These are phyloP conservation scores for Gamarada debralockiae DNA, from an alignment of 495 filamentous ascomycete genomes.

Conservation along the genomic window DNA sequence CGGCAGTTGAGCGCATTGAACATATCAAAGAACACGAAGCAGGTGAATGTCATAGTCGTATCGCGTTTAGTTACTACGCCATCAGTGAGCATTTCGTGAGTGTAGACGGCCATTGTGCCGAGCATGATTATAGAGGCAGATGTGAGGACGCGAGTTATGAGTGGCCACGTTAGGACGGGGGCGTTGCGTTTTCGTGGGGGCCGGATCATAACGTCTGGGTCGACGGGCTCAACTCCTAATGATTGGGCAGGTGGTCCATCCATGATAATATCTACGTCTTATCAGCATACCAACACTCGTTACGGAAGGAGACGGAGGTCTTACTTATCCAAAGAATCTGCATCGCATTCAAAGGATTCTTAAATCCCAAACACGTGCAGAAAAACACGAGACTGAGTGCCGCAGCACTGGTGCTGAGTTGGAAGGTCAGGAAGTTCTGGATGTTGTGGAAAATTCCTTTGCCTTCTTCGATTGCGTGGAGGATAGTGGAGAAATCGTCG, in stretches of 20 bases:
- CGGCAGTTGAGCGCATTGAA: constrained; percentile 94
- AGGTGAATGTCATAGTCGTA: constrained; percentile 99
- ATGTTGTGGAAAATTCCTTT: constrained; percentile 99
- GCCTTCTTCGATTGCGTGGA: constrained; percentile 95
- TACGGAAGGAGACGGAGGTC: constrained; percentile 29
- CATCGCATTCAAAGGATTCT: constrained; percentile 96
- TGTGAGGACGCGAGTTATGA: constrained; percentile 82
- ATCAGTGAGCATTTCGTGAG: constrained; percentile 77
- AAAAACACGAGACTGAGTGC: constrained; percentile 87
- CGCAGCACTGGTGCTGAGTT: constrained; percentile 94
- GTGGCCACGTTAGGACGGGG: constrained; percentile 76
- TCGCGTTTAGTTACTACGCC: constrained; percentile 84
- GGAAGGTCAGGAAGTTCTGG: constrained; percentile 98
- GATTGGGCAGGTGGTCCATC: constrained; percentile 97
- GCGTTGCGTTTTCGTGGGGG: constrained; percentile 83
- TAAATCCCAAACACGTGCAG: constrained; percentile 87
- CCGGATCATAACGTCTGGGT: constrained; percentile 88
- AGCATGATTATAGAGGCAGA: constrained; percentile 85
- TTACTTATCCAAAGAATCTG: constrained; percentile 99
- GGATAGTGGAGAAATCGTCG: constrained; percentile 96
- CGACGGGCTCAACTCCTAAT: constrained; percentile 91
- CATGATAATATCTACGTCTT: constrained; percentile 89
- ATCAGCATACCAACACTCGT: constrained; percentile 7
- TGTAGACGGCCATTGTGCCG: constrained; percentile 87
- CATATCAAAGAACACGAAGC: constrained; percentile 98